These are phyloP conservation scores for Heliamphora exappendiculata DNA, from an alignment of 148 eudicot genomes.

Conservation along the genomic window DNA sequence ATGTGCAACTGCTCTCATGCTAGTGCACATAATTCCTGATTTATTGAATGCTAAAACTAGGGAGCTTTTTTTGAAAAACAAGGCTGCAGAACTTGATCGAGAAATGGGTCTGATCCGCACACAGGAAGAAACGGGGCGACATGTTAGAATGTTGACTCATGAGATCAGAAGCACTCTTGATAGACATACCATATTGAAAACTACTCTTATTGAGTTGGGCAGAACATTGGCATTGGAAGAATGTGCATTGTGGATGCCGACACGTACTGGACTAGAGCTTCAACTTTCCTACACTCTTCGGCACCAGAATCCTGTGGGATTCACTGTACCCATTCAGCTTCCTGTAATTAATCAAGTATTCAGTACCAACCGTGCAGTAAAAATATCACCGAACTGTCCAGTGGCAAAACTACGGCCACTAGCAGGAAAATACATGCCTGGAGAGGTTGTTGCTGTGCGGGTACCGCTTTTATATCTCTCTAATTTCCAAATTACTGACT, in stretches of 20 bases:
- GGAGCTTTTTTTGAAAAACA: slow-evolving; percentile 85
- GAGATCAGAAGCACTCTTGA: slow-evolving; percentile 97
- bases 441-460: slow-evolving; percentile 95
- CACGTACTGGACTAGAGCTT: slow-evolving; percentile 76
- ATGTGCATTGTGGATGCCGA: slow-evolving; percentile 98
- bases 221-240: slow-evolving; percentile 86
- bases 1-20: slow-evolving; percentile 87
- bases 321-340: slow-evolving; percentile 77
- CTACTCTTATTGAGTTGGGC: slow-evolving; percentile 91
- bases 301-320: slow-evolving; percentile 81
- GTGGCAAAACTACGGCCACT: slow-evolving; percentile 69
- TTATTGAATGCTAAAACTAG: slow-evolving; percentile 84
- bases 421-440: slow-evolving; percentile 65
- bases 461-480: slow-evolving; percentile 88
- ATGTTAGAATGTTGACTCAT: slow-evolving; percentile 93
- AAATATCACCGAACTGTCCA: slow-evolving; percentile 78
- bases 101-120: slow-evolving; percentile 95
- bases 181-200: slow-evolving; percentile 80
- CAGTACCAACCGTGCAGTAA: slow-evolving; percentile 62
- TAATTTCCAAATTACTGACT: slow-evolving; percentile 81
- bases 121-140: slow-evolving; percentile 92
- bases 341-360: slow-evolving; percentile 82
- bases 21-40: slow-evolving; percentile 93
- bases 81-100: slow-evolving; percentile 89
- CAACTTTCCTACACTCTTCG: slow-evolving; percentile 89